These are phyloP conservation scores for Singerocomus inundabilis DNA, from an alignment of 1,284 basidiomycete species.

Conservation along the genomic window DNA sequence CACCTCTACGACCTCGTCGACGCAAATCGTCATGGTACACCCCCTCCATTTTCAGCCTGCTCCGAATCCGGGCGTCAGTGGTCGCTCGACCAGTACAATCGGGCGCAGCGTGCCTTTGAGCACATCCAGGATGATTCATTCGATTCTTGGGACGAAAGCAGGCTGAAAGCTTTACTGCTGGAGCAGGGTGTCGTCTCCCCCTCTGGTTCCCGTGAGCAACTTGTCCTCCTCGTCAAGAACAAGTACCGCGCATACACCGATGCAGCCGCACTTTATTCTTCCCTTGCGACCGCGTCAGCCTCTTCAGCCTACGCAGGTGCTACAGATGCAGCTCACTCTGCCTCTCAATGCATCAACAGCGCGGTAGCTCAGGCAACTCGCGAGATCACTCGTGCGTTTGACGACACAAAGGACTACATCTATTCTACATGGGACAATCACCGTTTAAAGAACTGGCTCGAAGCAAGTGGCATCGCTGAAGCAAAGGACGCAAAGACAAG, in stretches of 20 bases:
- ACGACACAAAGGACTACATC: conserved; percentile 81
- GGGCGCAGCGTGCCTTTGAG: conserved; percentile 67
- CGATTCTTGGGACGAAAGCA: conserved; percentile 79
- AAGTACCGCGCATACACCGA: conserved; percentile 59
- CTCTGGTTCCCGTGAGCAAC: conserved; percentile 73
- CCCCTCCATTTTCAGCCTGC: conserved; percentile 25
- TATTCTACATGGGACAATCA: conserved; percentile 88
- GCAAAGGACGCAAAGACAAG: conserved; percentile 61
- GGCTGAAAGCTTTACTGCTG: conserved; percentile 80
- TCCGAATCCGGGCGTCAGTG: conserved; percentile 37
- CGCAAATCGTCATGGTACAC: conserved; percentile 61
- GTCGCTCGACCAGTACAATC: conserved; percentile 59
- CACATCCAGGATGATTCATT: conserved; percentile 56
- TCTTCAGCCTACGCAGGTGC: conserved; percentile 48
- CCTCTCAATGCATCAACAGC: conserved; percentile 44
- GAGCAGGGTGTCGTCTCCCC: conserved; percentile 85
- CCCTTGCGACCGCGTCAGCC: conserved; percentile 53
- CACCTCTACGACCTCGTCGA: conserved; percentile 59
- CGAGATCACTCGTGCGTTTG: conserved; percentile 55
- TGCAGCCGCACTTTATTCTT: conserved; percentile 52
- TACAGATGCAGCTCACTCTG: conserved; percentile 37
- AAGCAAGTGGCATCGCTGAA: conserved; percentile 71
- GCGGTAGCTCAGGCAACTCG: conserved; percentile 52
- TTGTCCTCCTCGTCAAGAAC: conserved; percentile 74
- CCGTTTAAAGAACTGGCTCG: conserved; percentile 66